Base-by-base conservation (phyloP, 2,329 filamentous ascomycete genomes). In the Diaporthe humulicola region DNA sequence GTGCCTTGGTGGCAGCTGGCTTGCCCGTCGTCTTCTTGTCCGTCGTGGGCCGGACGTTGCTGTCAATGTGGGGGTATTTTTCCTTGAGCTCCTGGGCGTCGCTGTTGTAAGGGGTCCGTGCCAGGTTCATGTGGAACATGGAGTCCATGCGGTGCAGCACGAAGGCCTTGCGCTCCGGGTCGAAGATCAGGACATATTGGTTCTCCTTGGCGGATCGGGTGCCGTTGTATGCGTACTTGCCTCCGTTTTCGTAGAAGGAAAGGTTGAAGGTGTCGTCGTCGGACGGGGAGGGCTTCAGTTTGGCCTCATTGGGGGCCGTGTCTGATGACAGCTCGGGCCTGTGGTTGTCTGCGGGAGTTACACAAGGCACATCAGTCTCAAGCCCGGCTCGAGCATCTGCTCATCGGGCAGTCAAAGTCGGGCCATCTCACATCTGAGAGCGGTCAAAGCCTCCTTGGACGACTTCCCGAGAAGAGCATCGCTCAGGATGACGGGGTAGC, bases 101-200 rank as follows among this genome's bases (percentile, higher is more conserved):
- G 71, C 88, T 86, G 79, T 93, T 92, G 77, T 88, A 90, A 3
- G 93, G 94, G 19, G 91, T 91, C 73, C 89, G 91, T 70, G 90
- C 91, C 71, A 98, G 85, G 83, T 98, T 98, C 93, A 98, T 96
- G 80, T 95, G 93, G 84, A 98, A 93, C 52, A 92, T 92, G n/a
- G 92, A 93, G 81, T 95, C 91, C 72, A 98, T 87, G 70, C 91
- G 92, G 85, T 98, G 95, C 72, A 98, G 88, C 38, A 97, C 91
- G 78, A 97, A 97, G 73, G 90, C 93, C 80, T 96, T 91, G 70
- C 91, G 91, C 25, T 88, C 86, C 12, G 93, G 88, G 82, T 98
- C 94, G 81, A 96, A 97, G 74, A 96, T 90, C 70, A 98, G 88
- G 50, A 92, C 89, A 80, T 90, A 92, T 81, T 92, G 88, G 73